A percentile compares a stretch with the other conserved stretches of the same genome.
Conservation (phyloP, 345 rosid species). For the Brassica rapa region DNA sequence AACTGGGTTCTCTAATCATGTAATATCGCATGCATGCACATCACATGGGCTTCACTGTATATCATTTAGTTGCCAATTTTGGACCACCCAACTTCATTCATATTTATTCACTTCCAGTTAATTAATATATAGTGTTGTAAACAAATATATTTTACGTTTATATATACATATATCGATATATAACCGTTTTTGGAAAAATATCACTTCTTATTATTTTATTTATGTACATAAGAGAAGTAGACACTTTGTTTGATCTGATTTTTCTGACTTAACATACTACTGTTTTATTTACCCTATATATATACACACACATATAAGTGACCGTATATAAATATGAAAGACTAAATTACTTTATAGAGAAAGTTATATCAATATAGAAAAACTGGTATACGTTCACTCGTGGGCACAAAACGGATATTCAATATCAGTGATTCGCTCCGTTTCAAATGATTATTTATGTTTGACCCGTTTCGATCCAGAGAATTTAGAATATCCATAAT, state of each 20-base stretch:
- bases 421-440: too few relatives aligned
- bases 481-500: too few relatives aligned
- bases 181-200: neutral
- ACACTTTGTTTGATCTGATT: neutral
- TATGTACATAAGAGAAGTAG: neutral
- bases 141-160: neutral
- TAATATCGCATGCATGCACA: slow-evolving; percentile 23
- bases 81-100: slow-evolving; percentile 29
- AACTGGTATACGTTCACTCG: neutral
- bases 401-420: too few relatives aligned
- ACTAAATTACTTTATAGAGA: neutral
- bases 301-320: neutral
- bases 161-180: neutral
- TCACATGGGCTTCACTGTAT: slow-evolving; percentile 20
- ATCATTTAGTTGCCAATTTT: slow-evolving; percentile 28
- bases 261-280: neutral
- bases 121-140: neutral
- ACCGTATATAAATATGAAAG: neutral
- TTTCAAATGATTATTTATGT: neutral
- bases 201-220: neutral
- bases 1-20: neutral
- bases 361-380: neutral
- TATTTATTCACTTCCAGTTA: slow-evolving; percentile 7
- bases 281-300: neutral
- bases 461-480: neutral